Evolutionary conservation across 306 rosid species (phyloP), one percentile per base, ranked within the genome.

Genomic region (Cicer judaicum): DNA sequence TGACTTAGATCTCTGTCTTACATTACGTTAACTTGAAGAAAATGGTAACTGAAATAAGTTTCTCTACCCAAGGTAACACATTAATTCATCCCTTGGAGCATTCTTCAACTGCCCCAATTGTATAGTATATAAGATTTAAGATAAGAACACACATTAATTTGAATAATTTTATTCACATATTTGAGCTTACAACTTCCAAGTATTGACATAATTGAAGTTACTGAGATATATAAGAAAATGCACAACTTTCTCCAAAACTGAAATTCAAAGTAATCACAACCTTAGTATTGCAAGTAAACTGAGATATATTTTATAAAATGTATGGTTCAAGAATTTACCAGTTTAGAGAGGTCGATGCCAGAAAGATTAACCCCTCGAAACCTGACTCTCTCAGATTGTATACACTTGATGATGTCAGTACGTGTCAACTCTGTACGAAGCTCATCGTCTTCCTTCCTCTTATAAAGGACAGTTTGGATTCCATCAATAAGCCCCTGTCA

Each of bases 291-390:
- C 12, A 77, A 68, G 70, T 62, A 67, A 59, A 44, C 29, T 66
- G 70, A 70, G 59, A 78, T 73, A 68, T 15, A 43, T 19, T 13
- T 68, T 1, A 64, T 7, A 43, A 48, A 9, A 54, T 59, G 43
- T 10, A 72, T 60, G 63, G 54, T 24, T 53, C 64, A 70, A 44
- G 40, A 75, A 80, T 63, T 81, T 83, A 93, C 97, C 91, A 93
- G 90, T 83, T 91, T 93, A 2, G 98, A 93, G 64, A 93, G 98
- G 84, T 93, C 96, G 77, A 91, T 87, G 81, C 97, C 98, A 80
- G 92, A 93, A 75, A 91, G 97, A 77, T 93, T 91, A 81, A 93
- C 90, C 66, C 98, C 98, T 70, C 98, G 94, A 82, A 93, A 84
- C 74, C 96, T 83, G 60, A 88, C 97, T 89, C 54, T 88, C 68